Conservation (phyloP, 1,139 yeast species). For the Ogataea hybrid region DNA sequence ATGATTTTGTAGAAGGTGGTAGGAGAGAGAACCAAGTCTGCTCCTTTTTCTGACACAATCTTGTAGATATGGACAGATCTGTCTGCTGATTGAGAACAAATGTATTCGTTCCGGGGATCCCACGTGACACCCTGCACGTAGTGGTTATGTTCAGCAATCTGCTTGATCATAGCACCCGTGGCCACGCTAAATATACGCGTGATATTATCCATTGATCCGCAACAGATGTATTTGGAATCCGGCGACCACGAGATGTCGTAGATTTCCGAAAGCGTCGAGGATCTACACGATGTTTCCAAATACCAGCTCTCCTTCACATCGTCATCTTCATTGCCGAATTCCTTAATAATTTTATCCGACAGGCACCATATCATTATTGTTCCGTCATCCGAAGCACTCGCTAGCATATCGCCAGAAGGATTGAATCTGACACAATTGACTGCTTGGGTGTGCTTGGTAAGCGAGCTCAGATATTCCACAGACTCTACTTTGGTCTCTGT, state of each 20-base stretch:
- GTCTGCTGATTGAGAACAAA: conserved; percentile 91
- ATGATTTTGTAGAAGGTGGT: conserved; percentile 42
- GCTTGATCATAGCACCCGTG: conserved; percentile 58
- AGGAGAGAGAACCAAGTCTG: conserved; percentile 36
- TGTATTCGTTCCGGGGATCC: conserved; percentile 80
- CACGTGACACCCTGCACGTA: conserved; percentile 95
- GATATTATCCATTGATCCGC: conserved; percentile 90
- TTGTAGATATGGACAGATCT: conserved; percentile 70
- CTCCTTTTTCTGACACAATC: conserved; percentile 28
- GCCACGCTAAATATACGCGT: conserved; percentile 63
- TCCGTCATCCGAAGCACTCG: conserved; percentile 96
- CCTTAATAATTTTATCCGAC: conserved; percentile 51
- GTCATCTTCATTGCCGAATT: conserved; percentile 55
- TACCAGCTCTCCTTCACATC: conserved; percentile 75
- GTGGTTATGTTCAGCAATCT: conserved; percentile 73
- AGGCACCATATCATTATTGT: conserved; percentile 75
- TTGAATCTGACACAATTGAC: conserved; percentile 88
- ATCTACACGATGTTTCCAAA: conserved; percentile 51
- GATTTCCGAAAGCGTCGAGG: conserved; percentile 65
- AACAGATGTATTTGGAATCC: conserved; percentile 65
- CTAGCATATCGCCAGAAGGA: conserved; percentile 62
- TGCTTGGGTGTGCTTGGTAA: conserved; percentile 89
- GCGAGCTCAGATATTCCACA: conserved; percentile 69
- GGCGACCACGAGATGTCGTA: conserved; percentile 95
- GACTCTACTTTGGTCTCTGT: conserved; percentile 35